Evolutionary conservation across 2,329 filamentous ascomycete species (phyloP), one percentile per base, ranked within the genome.

Genomic region (Cordyceps tenuipes): DNA sequence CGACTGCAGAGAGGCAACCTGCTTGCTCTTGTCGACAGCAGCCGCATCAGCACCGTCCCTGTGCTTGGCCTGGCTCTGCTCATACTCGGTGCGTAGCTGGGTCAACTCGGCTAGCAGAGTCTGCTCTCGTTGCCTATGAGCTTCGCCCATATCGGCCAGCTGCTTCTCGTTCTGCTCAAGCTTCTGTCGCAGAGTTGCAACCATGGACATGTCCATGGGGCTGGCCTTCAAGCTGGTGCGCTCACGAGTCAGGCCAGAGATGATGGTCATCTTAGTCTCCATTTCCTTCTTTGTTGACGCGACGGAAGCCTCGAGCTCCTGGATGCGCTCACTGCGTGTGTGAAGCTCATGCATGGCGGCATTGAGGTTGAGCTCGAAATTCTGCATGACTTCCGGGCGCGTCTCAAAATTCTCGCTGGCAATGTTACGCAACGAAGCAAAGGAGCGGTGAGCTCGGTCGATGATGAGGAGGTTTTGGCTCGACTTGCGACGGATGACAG

Each of bases 181-280:
- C 72, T 97, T 91, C 63, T 95, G 90, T 62, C 90, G 88, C 77
- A 99, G 84, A 17, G 87, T 88, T 5, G 90, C 88, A 36, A 97
- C 87, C 64, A 97, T 86, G 0, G 90, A 92, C 71, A 97, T 95
- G 69, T 99, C 94, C 69, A 96, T 87, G 8, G 91, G 89, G 26
- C 89, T 88, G 2, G 71, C 82, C 71, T 93, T 91, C 75, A 97
- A 81, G 75, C 91, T 97, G 3, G 91, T 93, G 62, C 95, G 82
- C 73, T 99, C 95, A 58, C 94, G 87, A 3, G 94, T 96, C 64
- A 99, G 79, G 7, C 94, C 94, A 34, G 91, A 90, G 66, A 99
- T 97, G 69, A 99, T 92, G 34, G 90, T 90, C 79, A 93, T 91
- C 82, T 99, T 99, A 63, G 84, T 87, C 70, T 99, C 94, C 88